These are phyloP conservation scores for Fragaria iinumae DNA, from an alignment of 306 rosid species.

Conservation along the genomic window DNA sequence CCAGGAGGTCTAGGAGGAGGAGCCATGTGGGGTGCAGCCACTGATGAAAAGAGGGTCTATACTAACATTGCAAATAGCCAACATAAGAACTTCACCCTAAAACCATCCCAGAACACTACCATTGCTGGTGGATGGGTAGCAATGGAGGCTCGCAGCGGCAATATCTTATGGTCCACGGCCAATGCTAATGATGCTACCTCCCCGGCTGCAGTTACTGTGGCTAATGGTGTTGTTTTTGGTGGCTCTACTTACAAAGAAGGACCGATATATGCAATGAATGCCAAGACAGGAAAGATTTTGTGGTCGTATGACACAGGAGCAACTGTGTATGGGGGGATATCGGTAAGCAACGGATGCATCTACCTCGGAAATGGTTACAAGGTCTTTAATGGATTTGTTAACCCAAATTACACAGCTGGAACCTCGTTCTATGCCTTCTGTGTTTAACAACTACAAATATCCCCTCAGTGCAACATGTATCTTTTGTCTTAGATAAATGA, in stretches of 20 bases:
- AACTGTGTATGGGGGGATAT: slow-evolving; percentile 52
- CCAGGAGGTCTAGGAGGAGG: slow-evolving; percentile 45
- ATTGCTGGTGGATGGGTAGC: slow-evolving; percentile 66
- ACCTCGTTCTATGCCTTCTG: slow-evolving; percentile 56
- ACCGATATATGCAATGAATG: slow-evolving; percentile 40
- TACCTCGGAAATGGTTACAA: slow-evolving; percentile 57
- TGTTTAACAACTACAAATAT: background rate
- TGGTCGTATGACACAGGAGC: slow-evolving; percentile 47
- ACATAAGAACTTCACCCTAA: slow-evolving; percentile 42
- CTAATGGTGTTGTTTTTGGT: slow-evolving; percentile 54
- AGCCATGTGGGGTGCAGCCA: slow-evolving; percentile 62
- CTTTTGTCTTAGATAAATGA: background rate
- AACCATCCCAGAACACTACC: slow-evolving; percentile 38
- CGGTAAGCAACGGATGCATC: slow-evolving; percentile 56
- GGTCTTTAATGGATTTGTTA: slow-evolving; percentile 26
- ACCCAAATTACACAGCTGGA: slow-evolving; percentile 36
- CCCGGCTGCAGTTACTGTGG: slow-evolving; percentile 45
- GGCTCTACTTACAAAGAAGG: slow-evolving; percentile 43
- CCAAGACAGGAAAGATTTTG: slow-evolving; percentile 38
- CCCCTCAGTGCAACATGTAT: background rate
- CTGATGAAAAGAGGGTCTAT: slow-evolving; percentile 51
- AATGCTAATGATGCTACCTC: slow-evolving; percentile 29
- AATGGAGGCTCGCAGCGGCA: slow-evolving; percentile 43
- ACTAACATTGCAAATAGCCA: slow-evolving; percentile 51
- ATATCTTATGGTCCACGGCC: slow-evolving; percentile 46